These are phyloP conservation scores for Solanum chacoense DNA, from an alignment of 305 asterid genomes.

Conservation along the genomic window DNA sequence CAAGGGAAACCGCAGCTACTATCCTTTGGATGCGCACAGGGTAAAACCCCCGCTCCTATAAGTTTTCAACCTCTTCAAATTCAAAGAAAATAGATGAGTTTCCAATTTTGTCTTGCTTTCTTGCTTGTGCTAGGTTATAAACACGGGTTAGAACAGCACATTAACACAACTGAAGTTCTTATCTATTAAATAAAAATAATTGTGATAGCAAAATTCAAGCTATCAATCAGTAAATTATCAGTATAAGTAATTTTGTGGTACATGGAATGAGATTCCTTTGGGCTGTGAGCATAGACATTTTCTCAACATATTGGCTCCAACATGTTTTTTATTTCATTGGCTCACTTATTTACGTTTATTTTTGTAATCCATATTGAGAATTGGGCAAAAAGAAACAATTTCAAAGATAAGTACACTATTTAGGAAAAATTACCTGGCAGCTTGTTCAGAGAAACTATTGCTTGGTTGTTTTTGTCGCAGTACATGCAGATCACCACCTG, in stretches of 20 bases:
- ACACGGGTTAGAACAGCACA: background rate
- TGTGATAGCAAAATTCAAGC: background rate
- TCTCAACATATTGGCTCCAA: background rate
- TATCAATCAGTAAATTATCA: background rate
- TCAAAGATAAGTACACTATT: background rate
- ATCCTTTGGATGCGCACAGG: too few species aligned
- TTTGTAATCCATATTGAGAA: background rate
- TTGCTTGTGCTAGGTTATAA: background rate
- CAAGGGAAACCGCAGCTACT: too few species aligned
- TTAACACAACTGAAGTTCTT: background rate
- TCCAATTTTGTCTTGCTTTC: background rate
- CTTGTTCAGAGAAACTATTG: slow-evolving; percentile 55
- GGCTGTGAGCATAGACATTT: background rate
- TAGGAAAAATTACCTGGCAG: slow-evolving; percentile 51
- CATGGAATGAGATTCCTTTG: background rate
- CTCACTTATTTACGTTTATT: background rate
- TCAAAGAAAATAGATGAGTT: background rate
- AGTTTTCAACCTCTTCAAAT: background rate
- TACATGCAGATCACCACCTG: slow-evolving; percentile 87
- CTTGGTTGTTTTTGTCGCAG: slow-evolving; percentile 71
- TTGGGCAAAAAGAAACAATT: background rate
- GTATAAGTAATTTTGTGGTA: background rate
- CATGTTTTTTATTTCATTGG: background rate
- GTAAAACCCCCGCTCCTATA: background rate
- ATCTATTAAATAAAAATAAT: background rate